These are phyloP conservation scores for Fomitopsis betulina DNA, from an alignment of 1,284 basidiomycete species.

Conservation along the genomic window DNA sequence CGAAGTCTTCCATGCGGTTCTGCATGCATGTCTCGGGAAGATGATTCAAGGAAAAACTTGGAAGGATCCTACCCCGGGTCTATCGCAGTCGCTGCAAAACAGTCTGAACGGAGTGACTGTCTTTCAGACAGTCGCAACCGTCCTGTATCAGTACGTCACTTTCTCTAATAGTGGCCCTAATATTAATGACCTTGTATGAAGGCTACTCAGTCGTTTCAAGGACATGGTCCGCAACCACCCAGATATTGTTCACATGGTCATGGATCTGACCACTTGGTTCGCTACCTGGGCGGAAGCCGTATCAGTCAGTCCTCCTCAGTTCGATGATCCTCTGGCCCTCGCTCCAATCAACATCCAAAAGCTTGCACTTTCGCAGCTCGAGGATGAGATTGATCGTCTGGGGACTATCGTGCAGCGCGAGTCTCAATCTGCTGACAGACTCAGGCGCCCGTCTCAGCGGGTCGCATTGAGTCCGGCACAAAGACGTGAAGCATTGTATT, in stretches of 20 bases:
- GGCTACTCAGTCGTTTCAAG: constrained; percentile 59
- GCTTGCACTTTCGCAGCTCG: constrained; percentile 36
- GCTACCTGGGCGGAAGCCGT: constrained; percentile 42
- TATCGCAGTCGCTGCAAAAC: constrained; percentile 24
- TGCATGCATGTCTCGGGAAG: constrained; percentile 38
- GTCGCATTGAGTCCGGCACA: constrained; percentile 20
- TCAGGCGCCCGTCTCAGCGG: constrained; percentile 28
- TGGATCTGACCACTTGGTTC: constrained; percentile 40
- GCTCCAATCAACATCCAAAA: constrained; percentile 22
- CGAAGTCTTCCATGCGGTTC: constrained; percentile 19
- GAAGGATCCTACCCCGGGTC: constrained; percentile 31
- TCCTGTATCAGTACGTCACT: constrained; percentile 47
- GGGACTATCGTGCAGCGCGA: constrained; percentile 45
- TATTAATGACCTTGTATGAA: constrained; percentile 18
- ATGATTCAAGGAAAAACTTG: constrained; percentile 31
- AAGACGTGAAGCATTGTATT: constrained; percentile 14
- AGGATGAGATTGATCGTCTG: constrained; percentile 39
- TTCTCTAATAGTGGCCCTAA: background rate
- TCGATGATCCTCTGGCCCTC: constrained; percentile 30
- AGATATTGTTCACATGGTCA: constrained; percentile 35
- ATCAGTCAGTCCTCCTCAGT: constrained; percentile 29
- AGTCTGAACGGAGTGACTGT: constrained; percentile 23
- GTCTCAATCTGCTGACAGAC: constrained; percentile 16
- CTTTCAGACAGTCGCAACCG: constrained; percentile 42
- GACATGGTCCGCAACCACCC: constrained; percentile 43